These are phyloP conservation scores for Fraxinus dipetala DNA, from an alignment of 305 asterid species.

Conservation along the genomic window DNA sequence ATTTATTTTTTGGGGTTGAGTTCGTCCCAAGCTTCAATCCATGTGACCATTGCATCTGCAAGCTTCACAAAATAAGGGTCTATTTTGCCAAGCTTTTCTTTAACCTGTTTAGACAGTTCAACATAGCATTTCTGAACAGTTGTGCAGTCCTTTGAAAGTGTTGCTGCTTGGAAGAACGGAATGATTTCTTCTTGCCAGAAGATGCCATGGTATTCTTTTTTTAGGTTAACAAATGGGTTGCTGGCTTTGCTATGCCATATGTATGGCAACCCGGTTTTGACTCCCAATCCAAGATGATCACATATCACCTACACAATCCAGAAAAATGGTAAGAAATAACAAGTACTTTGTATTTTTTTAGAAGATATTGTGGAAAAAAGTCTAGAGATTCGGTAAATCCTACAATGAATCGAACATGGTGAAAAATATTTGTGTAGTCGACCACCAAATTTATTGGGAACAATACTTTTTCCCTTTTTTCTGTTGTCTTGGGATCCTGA, in stretches of 20 bases:
- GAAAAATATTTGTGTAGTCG: not conserved
- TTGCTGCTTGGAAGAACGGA: slow-evolving; percentile 53
- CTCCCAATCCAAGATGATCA: slow-evolving; percentile 56
- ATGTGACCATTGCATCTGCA: slow-evolving; percentile 60
- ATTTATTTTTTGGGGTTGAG: slow-evolving; percentile 34
- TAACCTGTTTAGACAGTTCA: slow-evolving; percentile 50
- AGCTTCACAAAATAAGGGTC: slow-evolving; percentile 52
- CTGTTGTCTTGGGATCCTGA: too few relatives aligned
- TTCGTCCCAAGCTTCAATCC: slow-evolving; percentile 71
- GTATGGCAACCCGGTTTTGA: slow-evolving; percentile 58
- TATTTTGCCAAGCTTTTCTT: slow-evolving; percentile 53
- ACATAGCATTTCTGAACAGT: slow-evolving; percentile 60
- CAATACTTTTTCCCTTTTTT: too few relatives aligned
- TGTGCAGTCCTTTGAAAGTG: slow-evolving; percentile 45
- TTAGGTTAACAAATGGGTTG: slow-evolving; percentile 62
- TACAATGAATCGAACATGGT: not conserved
- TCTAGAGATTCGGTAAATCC: not conserved
- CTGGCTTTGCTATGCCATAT: slow-evolving; percentile 72
- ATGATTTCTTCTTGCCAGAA: slow-evolving; percentile 71
- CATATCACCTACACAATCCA: slow-evolving; percentile 47
- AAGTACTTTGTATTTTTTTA: not conserved
- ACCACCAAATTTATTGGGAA: not conserved
- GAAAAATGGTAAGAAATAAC: not conserved
- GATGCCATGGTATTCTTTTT: slow-evolving; percentile 62
- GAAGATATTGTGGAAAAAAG: not conserved